These are phyloP conservation scores for Flaveria floridana DNA, from an alignment of 140 eudicot genomes.

Conservation along the genomic window DNA sequence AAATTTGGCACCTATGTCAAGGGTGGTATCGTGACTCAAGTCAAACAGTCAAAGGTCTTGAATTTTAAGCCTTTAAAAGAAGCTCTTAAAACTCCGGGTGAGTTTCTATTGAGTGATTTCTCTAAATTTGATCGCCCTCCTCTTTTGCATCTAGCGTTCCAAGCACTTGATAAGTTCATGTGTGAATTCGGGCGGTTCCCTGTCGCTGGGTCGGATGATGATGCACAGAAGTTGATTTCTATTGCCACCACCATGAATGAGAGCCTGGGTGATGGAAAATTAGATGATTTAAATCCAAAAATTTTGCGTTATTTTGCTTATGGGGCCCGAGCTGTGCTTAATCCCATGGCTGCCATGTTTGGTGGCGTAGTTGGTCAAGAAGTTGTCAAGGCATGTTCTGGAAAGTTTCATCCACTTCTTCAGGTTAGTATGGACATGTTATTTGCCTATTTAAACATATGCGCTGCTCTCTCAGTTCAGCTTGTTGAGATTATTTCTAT, in stretches of 20 bases:
- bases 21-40: slow-evolving; percentile 94
- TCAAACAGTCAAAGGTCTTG: slow-evolving; percentile 77
- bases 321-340: slow-evolving; percentile 89
- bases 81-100: slow-evolving; percentile 59
- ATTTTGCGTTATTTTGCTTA: slow-evolving; percentile 67
- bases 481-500: not conserved
- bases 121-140: slow-evolving; percentile 92
- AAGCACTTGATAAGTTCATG: slow-evolving; percentile 71
- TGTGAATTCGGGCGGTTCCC: slow-evolving; percentile 63
- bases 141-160: slow-evolving; percentile 84
- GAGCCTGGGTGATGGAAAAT: slow-evolving; percentile 46
- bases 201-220: slow-evolving; percentile 76
- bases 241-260: slow-evolving; percentile 58
- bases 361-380: slow-evolving; percentile 99
- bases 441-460: not conserved
- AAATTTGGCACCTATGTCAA: slow-evolving; percentile 58
- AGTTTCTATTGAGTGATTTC: slow-evolving; percentile 76
- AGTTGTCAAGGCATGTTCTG: slow-evolving; percentile 94
- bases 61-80: slow-evolving; percentile 76
- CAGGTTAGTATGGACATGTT: slow-evolving; percentile 49
- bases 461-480: not conserved
- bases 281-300: slow-evolving; percentile 70
- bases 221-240: slow-evolving; percentile 71
- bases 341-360: slow-evolving; percentile 99
- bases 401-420: slow-evolving; percentile 90